Conservation (phyloP, 2,329 filamentous ascomycete genomes). For the Dendryphion nanum region DNA sequence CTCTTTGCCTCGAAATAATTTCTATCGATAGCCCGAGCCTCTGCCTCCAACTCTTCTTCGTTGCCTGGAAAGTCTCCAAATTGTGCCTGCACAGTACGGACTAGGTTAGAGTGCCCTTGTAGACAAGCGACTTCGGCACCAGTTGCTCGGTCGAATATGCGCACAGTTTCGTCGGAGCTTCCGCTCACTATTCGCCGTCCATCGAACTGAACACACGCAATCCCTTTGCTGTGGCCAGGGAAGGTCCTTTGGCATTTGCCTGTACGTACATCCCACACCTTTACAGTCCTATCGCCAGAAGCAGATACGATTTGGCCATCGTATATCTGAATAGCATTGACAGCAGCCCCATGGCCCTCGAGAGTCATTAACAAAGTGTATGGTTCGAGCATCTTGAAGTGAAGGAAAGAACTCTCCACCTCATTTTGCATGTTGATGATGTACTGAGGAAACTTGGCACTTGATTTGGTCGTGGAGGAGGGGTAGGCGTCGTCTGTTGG, state of each 20-base stretch:
- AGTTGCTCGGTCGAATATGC: constrained; percentile 86
- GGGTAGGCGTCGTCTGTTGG: constrained; percentile 42
- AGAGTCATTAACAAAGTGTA: constrained; percentile 78
- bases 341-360: constrained; percentile 83
- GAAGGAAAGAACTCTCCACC: constrained; percentile 37
- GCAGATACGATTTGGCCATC: constrained; percentile 88
- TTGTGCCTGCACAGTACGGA: constrained; percentile 91
- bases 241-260: constrained; percentile 75
- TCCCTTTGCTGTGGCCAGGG: constrained; percentile 87
- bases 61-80: constrained; percentile 87
- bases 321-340: constrained; percentile 92
- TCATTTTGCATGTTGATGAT: constrained; percentile 51
- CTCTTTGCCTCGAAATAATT: constrained; percentile 64
- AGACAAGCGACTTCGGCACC: constrained; percentile 88
- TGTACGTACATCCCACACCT: constrained; percentile 87
- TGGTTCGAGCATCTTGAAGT: constrained; percentile 59
- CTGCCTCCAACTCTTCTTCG: constrained; percentile 68
- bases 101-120: constrained; percentile 76
- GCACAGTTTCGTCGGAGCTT: constrained; percentile 92
- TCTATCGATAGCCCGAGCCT: constrained; percentile 71
- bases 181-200: constrained; percentile 90
- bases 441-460: constrained; percentile 51
- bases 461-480: constrained; percentile 40
- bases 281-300: constrained; percentile 89
- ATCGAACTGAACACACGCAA: constrained; percentile 96